phyloP scores from a whole-genome alignment of 2,329 filamentous ascomycete species.

The Cadophora luteo-olivacea region DNA sequence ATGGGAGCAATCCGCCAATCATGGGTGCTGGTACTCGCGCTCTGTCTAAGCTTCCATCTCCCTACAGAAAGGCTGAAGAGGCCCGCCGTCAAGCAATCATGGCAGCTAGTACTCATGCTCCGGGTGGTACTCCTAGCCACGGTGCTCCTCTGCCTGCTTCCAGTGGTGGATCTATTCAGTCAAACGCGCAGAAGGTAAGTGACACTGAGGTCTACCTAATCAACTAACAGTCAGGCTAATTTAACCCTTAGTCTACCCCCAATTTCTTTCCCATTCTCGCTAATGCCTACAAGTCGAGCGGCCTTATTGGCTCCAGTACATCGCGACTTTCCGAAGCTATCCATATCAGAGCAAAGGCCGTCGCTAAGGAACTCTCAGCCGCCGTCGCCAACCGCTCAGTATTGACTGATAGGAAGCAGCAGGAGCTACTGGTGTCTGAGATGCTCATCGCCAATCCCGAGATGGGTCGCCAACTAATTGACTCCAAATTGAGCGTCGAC shows the following conservation, averaged over 20 bases:
- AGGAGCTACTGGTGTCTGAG: not conserved
- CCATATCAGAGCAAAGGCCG: not conserved
- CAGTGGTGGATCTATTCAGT: not conserved
- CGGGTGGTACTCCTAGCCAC: not conserved
- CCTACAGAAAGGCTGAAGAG: not conserved
- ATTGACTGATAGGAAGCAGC: not conserved
- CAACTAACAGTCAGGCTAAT: too few species aligned
- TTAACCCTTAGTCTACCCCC: not conserved
- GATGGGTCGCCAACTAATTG: slow-evolving; percentile 1
- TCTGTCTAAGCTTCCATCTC: not conserved
- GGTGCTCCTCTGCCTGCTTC: not conserved
- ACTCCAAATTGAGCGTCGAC: slow-evolving; percentile 3
- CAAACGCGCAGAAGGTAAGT: not conserved
- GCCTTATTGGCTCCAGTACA: not conserved
- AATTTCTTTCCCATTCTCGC: not conserved
- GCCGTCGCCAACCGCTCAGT: not conserved
- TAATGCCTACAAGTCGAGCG: not conserved
- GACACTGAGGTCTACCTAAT: not conserved
- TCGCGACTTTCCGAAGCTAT: not conserved
- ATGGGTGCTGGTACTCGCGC: not conserved
- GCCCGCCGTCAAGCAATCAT: not conserved
- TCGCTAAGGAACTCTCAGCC: not conserved
- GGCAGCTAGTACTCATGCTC: not conserved
- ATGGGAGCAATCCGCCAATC: slow-evolving; percentile 1
- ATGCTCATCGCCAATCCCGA: not conserved